Conservation (phyloP, 164 flowering plant genomes). For the Sextonia rubra region DNA sequence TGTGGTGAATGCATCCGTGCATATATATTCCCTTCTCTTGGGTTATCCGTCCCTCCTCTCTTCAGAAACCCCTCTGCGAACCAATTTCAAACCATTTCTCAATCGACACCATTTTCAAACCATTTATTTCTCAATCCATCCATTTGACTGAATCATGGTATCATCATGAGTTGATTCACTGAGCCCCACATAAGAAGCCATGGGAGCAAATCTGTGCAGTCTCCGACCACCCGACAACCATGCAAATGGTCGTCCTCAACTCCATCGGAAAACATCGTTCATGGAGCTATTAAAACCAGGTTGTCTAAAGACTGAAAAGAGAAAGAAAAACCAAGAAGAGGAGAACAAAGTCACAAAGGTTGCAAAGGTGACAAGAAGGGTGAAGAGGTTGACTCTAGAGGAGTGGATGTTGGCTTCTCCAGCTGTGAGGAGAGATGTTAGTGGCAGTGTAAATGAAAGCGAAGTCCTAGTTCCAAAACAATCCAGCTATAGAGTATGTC, state of each 20-base stretch:
- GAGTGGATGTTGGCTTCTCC: constrained; percentile 31
- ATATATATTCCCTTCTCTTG: constrained; percentile 1
- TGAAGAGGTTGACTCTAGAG: constrained; percentile 18
- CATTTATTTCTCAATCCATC: constrained; percentile 3
- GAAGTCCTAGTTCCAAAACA: constrained; percentile 19
- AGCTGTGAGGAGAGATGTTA: background rate
- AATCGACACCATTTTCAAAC: background rate
- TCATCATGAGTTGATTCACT: background rate
- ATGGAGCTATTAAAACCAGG: background rate
- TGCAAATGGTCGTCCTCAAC: background rate
- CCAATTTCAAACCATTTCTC: constrained; percentile 5
- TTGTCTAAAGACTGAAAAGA: background rate
- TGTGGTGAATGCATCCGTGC: background rate
- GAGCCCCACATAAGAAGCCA: background rate
- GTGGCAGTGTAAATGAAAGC: constrained; percentile 6
- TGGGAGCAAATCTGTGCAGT: constrained; percentile 17
- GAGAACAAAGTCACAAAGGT: background rate
- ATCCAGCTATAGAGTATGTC: constrained; percentile 10
- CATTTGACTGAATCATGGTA: background rate
- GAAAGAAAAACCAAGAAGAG: constrained; percentile 6
- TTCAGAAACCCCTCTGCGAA: background rate
- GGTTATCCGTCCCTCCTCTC: constrained; percentile 6
- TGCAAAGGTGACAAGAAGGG: background rate
- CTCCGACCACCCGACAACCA: background rate
- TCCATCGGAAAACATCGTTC: background rate